Base-by-base conservation (phyloP, 2,329 filamentous ascomycete species). In the Coniochaeta prunicola region DNA sequence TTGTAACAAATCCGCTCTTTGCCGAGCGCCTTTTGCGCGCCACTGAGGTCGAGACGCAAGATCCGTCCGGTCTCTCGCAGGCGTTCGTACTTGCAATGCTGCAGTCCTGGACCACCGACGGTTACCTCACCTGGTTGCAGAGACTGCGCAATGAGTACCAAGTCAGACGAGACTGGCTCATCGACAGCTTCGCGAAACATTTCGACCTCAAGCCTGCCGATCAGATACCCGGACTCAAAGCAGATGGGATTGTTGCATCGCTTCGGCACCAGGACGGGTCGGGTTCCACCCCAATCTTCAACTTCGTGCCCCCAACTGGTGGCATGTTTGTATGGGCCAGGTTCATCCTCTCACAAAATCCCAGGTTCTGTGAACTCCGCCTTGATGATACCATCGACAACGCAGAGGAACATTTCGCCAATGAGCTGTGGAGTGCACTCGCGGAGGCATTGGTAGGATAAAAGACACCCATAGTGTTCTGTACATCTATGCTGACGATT, bases 51-150 rank as follows among this genome's bases (percentile, higher is more conserved):
- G 82, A 81, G 26, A 93, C 90, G 0, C 87, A 92, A 66, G 86
- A 91, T 62, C 91, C 91, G 0, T 91, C 87, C 0, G 91, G 91
- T 8, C 93, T 96, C 68, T 89, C 91, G 5, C 91, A 96, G 71
- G 33, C 33, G 3, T 36, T 36, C 12, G 33, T 36, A 13, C 12
- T 36, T 9, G 15, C 10, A 4, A 4, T 36, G 7, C 33, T 36
- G 33, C 33, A 13, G 10, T 13, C 10, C 33, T 36, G 33, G 33
- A 13, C 10, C 6, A 13, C 15, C 33, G 33, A 36, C 33, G 33
- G 33, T 13, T 36, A 36, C 33, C 33, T 36, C 10, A 36, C 33
- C 33, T 36, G 33, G 33, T 13, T 36, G 33, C 33, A 36, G 33
- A 36, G 7, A 9, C 33, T 36, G 33, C 33, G 15, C 10, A 4